Evolutionary conservation across 2,329 filamentous ascomycete species (phyloP).

Genomic region (Pseudogymnoascus sp.): DNA sequence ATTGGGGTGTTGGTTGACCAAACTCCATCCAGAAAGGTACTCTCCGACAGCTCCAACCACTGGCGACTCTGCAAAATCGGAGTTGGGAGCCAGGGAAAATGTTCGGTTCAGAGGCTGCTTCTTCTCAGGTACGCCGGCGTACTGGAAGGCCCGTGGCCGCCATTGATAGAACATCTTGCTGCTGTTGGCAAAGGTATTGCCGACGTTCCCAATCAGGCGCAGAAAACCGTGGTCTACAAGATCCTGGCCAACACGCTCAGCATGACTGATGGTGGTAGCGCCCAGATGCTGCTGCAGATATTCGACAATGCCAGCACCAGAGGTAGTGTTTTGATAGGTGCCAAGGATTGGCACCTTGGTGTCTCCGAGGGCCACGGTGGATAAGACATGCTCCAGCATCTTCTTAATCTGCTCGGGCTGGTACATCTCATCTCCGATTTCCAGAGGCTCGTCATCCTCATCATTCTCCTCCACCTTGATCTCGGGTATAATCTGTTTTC

Average conservation of each 20-base stretch:
- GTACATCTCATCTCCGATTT: conserved; percentile 86
- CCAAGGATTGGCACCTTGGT: conserved; percentile 93
- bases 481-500: conserved; percentile 59
- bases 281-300: conserved; percentile 87
- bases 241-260: conserved; percentile 92
- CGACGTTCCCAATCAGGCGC: conserved; percentile 85
- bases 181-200: conserved; percentile 93
- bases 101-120: conserved; percentile 65
- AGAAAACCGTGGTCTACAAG: conserved; percentile 79
- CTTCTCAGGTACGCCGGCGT: conserved; percentile 83
- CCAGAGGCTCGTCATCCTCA: conserved; percentile 75
- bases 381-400: conserved; percentile 76
- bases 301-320: conserved; percentile 87
- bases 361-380: conserved; percentile 78
- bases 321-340: conserved; percentile 87
- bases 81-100: conserved; percentile 59
- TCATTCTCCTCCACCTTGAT: conserved; percentile 71
- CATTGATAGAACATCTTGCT: conserved; percentile 97
- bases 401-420: conserved; percentile 82
- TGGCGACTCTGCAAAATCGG: conserved; percentile 48
- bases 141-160: conserved; percentile 82
- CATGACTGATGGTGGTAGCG: conserved; percentile 76
- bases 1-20: conserved; percentile 85
- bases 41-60: conserved; percentile 76
- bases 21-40: conserved; percentile 85